A percentile compares a stretch with the other conserved stretches of the same genome.
Conservation (phyloP, 1,284 basidiomycete species). For the Meira miltonrushii region DNA sequence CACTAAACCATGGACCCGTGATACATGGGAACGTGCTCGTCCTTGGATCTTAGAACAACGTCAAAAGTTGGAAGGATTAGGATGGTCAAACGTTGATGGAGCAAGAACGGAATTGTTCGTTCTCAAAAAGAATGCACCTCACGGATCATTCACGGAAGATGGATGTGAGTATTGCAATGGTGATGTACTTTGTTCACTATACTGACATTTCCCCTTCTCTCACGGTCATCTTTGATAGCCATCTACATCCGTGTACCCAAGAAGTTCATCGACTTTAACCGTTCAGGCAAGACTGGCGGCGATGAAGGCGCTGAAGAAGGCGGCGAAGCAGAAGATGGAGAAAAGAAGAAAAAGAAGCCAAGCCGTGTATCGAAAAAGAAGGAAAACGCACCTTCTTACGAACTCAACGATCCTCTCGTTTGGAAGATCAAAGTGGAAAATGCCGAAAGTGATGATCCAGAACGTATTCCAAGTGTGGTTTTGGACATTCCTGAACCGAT, state of each 20-base stretch:
- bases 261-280: constrained; percentile 47
- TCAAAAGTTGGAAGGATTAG: constrained; percentile 44
- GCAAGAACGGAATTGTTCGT: constrained; percentile 41
- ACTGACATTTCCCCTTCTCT: background rate
- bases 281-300: constrained; percentile 23
- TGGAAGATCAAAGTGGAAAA: constrained; percentile 45
- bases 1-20: constrained; percentile 46
- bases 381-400: constrained; percentile 40
- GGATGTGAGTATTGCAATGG: constrained; percentile 22
- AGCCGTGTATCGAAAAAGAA: constrained; percentile 29
- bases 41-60: constrained; percentile 48
- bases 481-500: constrained; percentile 42
- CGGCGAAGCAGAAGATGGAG: constrained; percentile 24
- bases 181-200: background rate
- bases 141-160: constrained; percentile 43
- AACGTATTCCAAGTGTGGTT: constrained; percentile 37
- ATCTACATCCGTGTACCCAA: constrained; percentile 45
- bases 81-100: constrained; percentile 35
- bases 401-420: constrained; percentile 38
- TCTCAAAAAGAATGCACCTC: constrained; percentile 39
- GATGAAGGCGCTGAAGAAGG: constrained; percentile 18
- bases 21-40: constrained; percentile 46
- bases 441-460: constrained; percentile 33
- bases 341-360: constrained; percentile 32
- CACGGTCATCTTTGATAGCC: constrained; percentile 17